A percentile compares a stretch with the other conserved stretches of the same genome.
Evolutionary conservation across 2,329 filamentous ascomycete species (phyloP).

Genomic region (Colletotrichum eleusines): DNA sequence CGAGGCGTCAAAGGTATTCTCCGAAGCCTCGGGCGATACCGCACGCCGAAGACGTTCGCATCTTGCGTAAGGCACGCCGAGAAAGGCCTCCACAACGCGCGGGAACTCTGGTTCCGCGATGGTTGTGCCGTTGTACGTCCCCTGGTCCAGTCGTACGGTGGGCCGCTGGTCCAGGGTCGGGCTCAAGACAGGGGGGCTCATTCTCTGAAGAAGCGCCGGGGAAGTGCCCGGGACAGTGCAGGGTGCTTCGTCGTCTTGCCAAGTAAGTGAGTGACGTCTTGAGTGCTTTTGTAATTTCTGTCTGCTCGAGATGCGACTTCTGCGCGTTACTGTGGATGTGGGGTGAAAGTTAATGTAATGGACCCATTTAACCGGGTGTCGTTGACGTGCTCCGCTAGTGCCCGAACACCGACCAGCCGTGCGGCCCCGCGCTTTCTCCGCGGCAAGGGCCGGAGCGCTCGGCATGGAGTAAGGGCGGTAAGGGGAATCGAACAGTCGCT

Average conservation of each 20-base stretch:
- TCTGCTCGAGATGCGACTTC: not conserved
- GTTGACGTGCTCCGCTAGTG: conserved; percentile 33
- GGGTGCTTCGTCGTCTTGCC: not conserved
- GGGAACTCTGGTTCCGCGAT: conserved; percentile 51
- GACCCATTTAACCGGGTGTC: conserved; percentile 21
- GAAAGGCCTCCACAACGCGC: conserved; percentile 60
- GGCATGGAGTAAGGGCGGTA: not conserved
- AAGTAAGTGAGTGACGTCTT: not conserved
- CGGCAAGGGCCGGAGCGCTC: conserved; percentile 5
- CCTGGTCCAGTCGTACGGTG: conserved; percentile 51
- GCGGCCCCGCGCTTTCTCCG: conserved; percentile 23
- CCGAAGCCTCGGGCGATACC: conserved; percentile 48
- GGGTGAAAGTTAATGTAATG: not conserved
- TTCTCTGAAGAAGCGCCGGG: not conserved
- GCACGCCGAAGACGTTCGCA: conserved; percentile 60
- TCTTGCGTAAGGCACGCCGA: conserved; percentile 63
- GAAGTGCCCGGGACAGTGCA: not conserved
- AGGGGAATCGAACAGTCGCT: not conserved
- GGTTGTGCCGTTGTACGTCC: conserved; percentile 55
- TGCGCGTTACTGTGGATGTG: not conserved
- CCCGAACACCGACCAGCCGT: conserved; percentile 24
- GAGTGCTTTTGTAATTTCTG: not conserved
- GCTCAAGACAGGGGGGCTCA: not conserved
- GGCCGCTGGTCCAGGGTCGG: conserved; percentile 12
- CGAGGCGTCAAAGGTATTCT: conserved; percentile 49